Conservation (phyloP, 768 basidiomycete genomes). For the Hortiboletus flavorubellus region DNA sequence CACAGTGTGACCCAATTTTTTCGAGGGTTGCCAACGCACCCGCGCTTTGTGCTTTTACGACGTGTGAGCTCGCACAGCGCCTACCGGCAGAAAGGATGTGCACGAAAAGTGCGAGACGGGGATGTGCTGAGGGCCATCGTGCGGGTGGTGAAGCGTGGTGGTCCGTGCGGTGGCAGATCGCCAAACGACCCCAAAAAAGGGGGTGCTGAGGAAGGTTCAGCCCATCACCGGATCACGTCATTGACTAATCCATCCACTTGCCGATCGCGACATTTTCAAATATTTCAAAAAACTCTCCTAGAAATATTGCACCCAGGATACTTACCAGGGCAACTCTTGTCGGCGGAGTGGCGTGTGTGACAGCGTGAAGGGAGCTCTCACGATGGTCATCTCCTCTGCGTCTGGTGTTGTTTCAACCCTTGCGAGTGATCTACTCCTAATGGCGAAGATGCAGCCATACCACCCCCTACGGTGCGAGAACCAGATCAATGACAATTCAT, state of each 20-base stretch:
- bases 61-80: conserved; percentile 7
- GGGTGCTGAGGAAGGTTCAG: neutral
- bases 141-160: conserved; percentile 2
- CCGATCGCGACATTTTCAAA: conserved; percentile 31
- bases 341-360: conserved; percentile 1
- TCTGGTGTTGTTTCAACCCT: neutral
- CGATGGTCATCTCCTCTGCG: neutral
- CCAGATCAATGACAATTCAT: neutral
- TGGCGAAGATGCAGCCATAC: neutral
- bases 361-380: neutral
- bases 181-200: conserved; percentile 14
- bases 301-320: too few species aligned
- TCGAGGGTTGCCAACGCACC: conserved; percentile 11
- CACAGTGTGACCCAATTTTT: conserved; percentile 33
- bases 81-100: neutral
- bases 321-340: neutral
- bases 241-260: conserved; percentile 24
- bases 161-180: conserved; percentile 33
- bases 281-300: conserved; percentile 8
- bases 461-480: neutral
- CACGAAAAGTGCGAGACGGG: neutral
- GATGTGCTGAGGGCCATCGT: neutral
- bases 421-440: neutral
- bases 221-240: conserved; percentile 34
- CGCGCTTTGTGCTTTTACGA: conserved; percentile 1